phyloP scores from a whole-genome alignment of 2,329 filamentous ascomycete genomes.

The Fusarium dimerum region DNA sequence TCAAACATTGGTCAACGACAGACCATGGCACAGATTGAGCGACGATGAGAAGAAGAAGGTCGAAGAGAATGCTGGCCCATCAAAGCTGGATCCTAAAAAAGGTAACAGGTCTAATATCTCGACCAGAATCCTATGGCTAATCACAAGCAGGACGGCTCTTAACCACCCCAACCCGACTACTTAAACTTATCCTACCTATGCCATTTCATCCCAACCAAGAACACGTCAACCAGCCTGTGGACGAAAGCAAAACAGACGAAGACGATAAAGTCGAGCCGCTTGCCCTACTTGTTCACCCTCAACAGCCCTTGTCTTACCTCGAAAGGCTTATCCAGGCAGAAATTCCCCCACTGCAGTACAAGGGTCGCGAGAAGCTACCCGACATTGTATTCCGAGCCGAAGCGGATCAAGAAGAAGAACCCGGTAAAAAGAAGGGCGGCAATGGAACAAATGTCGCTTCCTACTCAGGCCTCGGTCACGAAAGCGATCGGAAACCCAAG shows the following conservation, averaged over 20 bases:
- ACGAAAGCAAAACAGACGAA: slow-evolving; percentile 34
- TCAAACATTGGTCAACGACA: slow-evolving; percentile 27
- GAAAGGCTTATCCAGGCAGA: slow-evolving; percentile 88
- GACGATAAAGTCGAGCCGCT: slow-evolving; percentile 68
- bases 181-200: slow-evolving; percentile 80
- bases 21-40: slow-evolving; percentile 28
- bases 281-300: slow-evolving; percentile 82
- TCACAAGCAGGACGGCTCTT: slow-evolving; percentile 64
- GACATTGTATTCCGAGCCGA: slow-evolving; percentile 79
- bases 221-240: slow-evolving; percentile 43
- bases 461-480: slow-evolving; percentile 70
- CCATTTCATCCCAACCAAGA: slow-evolving; percentile 44
- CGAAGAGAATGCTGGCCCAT: slow-evolving; percentile 14
- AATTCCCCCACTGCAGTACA: slow-evolving; percentile 67
- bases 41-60: slow-evolving; percentile 14
- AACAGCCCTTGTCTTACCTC: slow-evolving; percentile 88
- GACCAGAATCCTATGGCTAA: neutral
- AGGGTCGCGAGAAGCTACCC: slow-evolving; percentile 69
- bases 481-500: slow-evolving; percentile 44
- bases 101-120: slow-evolving; percentile 7
- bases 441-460: slow-evolving; percentile 57
- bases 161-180: slow-evolving; percentile 76
- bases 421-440: slow-evolving; percentile 35
- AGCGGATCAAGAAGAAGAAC: slow-evolving; percentile 60
- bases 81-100: slow-evolving; percentile 21